Evolutionary conservation across 805 yeast genomes (phyloP), one percentile per base, ranked within the genome.

Genomic region (Candida nemodendra): DNA sequence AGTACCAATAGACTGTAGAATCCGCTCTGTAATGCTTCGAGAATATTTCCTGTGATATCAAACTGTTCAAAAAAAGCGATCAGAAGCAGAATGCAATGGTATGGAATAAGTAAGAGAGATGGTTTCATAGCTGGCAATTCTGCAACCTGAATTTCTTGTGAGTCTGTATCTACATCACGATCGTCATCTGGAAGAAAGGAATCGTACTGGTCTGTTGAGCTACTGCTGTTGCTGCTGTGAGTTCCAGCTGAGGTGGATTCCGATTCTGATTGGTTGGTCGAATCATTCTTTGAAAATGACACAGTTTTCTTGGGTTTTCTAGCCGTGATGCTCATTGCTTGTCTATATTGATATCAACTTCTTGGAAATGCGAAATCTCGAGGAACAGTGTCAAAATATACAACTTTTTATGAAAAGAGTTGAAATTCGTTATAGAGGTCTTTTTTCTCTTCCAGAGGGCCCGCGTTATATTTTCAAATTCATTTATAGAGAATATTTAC

Each of bases 1-100:
- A 57, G 30, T 3, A 65, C 66, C 6, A 66, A 45, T 14, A 55
- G 22, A 3, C 66, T 61, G 13, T 57, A 45, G 21, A 66, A 48
- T 3, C 61, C 46, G 11, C 41, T 41, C 13, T 59, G 41, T 28
- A 69, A 41, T 2, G 53, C 60, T 2, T 41, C 29, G 3, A 47
- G 32, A 18, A 64, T 57, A 30, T 57, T 59, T 6, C 42, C 36
- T 4, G 64, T 51, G 9, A 70, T 47, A 19, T 55, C 54, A 33
- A 61, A 68, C 26, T 61, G 57, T 5, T 59, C 30, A 34, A 71
- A 57, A 2, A 58, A 39, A 1, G 65, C 30, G 18, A 47, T 46
- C 5, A 54, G 31, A 17, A 61, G 39, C 4, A 52, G 24, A 2
- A 55, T 42, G 9, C 52, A 39, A 34, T 66, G 71, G 40, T 45